Base-by-base conservation (phyloP, 768 basidiomycete species). In the Suillus paluster region DNA sequence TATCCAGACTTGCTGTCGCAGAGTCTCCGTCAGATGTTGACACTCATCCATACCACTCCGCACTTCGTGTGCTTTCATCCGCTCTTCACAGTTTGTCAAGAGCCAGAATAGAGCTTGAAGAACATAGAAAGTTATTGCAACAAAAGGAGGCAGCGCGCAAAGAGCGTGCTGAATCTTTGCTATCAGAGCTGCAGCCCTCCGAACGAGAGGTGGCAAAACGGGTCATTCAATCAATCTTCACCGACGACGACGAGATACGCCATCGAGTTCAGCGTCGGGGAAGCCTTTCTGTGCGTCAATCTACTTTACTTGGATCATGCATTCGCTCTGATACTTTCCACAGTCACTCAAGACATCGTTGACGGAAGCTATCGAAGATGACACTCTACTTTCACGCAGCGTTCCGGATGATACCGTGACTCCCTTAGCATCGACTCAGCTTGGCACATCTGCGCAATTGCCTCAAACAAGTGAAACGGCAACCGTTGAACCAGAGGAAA, bases 201-300 rank as follows among this genome's bases (percentile, higher is more conserved):
- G 91, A 93, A 59, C 81, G 82, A 65, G 90, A 91, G 1, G 77
- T 91, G 21, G 90, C 90, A 4, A 81, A 79, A 60, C 84, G 86
- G 55, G 83, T 94, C 34, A 77, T 92, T 23, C 85, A 88, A 63
- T 83, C 86, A 0, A 75, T 92, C 41, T 92, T 91, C 61, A 73
- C 78, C 0, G 78, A 82, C 42, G 79, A 80, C 39, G 77, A 82
- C 23, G 80, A 81, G 64, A 68, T 64, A 11, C 72, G 73, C 17
- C 85, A 85, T 62, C 71, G 75, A 21, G 82, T 92, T 10, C 76
- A 81, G 57, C 79, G 84, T 60, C 83, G 84, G 64, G 84, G 83
- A 63, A 91, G 89, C 68, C 76, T 82, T 42, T 71, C 83, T 73
- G 91, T 91, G 66, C 59, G 86, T 72, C 1, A 15, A 57, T 23